phyloP scores from a whole-genome alignment of 345 rosid species.

The Erucastrum elatum region DNA sequence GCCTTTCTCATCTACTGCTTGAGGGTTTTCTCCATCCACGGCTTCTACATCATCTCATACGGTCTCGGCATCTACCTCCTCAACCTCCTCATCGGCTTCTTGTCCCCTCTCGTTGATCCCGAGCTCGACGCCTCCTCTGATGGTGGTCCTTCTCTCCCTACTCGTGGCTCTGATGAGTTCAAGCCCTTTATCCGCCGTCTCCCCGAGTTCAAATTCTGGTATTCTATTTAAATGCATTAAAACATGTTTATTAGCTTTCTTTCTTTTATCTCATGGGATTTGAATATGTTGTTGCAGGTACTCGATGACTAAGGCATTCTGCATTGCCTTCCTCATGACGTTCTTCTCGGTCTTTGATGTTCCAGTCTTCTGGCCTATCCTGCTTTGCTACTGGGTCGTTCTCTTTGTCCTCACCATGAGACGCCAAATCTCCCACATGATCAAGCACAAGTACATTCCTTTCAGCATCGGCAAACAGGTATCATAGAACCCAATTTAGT shows the following conservation, averaged over 20 bases:
- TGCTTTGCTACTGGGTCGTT: conserved; percentile 66
- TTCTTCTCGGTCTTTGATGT: conserved; percentile 76
- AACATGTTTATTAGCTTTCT: no score
- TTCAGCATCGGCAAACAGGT: conserved; percentile 75
- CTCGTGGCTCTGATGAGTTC: conserved; percentile 95
- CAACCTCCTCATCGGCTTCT: conserved; percentile 86
- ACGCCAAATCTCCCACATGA: conserved; percentile 72
- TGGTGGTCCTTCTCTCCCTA: conserved; percentile 83
- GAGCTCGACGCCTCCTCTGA: conserved; percentile 62
- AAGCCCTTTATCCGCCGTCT: conserved; percentile 93
- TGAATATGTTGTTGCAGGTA: conserved; percentile 45
- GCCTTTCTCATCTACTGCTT: conserved; percentile 53
- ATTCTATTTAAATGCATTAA: no score
- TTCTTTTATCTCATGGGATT: no score
- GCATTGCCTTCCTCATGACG: conserved; percentile 65
- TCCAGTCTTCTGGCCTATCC: conserved; percentile 78
- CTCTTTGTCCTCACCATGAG: conserved; percentile 69
- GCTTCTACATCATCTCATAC: conserved; percentile 82
- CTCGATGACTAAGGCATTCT: conserved; percentile 66
- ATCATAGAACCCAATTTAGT: background rate
- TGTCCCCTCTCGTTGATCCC: conserved; percentile 96
- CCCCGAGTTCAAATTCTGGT: conserved; percentile 97
- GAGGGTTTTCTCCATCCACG: conserved; percentile 76
- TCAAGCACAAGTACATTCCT: conserved; percentile 66
- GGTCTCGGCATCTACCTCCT: conserved; percentile 92